phyloP scores from a whole-genome alignment of 805 yeast species.

The Kluyveromyces lactis region DNA sequence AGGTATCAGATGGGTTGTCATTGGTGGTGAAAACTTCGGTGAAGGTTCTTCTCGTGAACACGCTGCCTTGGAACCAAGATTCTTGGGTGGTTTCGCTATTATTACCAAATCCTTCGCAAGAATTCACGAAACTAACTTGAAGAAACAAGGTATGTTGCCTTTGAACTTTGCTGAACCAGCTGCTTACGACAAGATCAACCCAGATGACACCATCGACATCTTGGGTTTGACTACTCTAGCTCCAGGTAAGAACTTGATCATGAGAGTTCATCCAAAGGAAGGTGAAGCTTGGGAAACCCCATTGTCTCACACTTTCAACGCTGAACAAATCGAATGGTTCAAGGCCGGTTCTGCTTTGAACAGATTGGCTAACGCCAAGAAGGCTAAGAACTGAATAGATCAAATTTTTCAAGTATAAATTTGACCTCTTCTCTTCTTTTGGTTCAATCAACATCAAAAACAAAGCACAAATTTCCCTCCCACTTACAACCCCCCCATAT shows the following conservation, averaged over 20 bases:
- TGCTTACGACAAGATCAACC: constrained; percentile 90
- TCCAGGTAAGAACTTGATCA: constrained; percentile 83
- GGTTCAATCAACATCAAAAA: too few relatives aligned
- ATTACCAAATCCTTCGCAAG: constrained; percentile 97
- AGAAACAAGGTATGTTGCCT: constrained; percentile 98
- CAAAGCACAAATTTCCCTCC: too few relatives aligned
- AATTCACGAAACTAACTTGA: constrained; percentile 98
- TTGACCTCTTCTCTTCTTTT: too few relatives aligned
- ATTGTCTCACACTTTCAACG: constrained; percentile 93
- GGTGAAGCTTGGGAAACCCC: constrained; percentile 83
- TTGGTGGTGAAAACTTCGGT: constrained; percentile 98
- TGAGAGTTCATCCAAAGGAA: constrained; percentile 63
- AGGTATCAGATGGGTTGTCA: constrained; percentile 92
- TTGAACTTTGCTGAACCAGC: constrained; percentile 83
- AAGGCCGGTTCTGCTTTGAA: constrained; percentile 98
- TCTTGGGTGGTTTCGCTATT: constrained; percentile 96
- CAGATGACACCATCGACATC: constrained; percentile 83
- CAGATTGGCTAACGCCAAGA: constrained; percentile 57
- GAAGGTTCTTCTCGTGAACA: constrained; percentile 99
- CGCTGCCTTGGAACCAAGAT: constrained; percentile 99
- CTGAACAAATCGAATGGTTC: constrained; percentile 98
- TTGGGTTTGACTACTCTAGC: constrained; percentile 76
- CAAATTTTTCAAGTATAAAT: too few relatives aligned
- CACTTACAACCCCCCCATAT: too few relatives aligned
- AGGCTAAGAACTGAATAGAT: too few relatives aligned